Conservation (phyloP, 179 eudicot species). For the Gypsophila paniculata region DNA sequence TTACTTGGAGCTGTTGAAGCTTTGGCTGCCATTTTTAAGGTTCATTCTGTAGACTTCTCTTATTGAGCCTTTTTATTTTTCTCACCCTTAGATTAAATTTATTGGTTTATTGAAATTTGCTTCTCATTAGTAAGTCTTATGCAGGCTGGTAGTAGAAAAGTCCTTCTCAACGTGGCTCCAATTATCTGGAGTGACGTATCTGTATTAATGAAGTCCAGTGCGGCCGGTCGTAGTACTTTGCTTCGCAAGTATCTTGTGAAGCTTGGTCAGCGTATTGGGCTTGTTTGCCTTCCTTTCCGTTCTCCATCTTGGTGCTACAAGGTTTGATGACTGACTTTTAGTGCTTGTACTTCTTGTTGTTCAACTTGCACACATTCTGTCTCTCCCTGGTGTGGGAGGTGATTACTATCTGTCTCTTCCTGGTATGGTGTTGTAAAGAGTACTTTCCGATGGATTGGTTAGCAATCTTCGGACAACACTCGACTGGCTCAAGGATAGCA, state of each 20-base stretch:
- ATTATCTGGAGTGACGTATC: slow-evolving; percentile 75
- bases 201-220: slow-evolving; percentile 56
- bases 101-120: slow-evolving; percentile 2
- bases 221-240: slow-evolving; percentile 75
- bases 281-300: slow-evolving; percentile 73
- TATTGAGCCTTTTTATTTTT: not conserved
- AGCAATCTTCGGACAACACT: not conserved
- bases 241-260: slow-evolving; percentile 87
- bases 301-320: slow-evolving; percentile 86
- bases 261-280: slow-evolving; percentile 80
- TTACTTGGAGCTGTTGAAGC: slow-evolving; percentile 84
- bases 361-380: not conserved
- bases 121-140: slow-evolving; percentile 17
- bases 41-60: slow-evolving; percentile 27
- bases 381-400: not conserved
- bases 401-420: not conserved
- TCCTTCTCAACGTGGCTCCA: slow-evolving; percentile 56
- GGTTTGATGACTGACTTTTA: slow-evolving; percentile 41
- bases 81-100: not conserved
- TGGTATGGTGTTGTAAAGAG: slow-evolving; percentile 11
- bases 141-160: slow-evolving; percentile 74
- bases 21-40: slow-evolving; percentile 86
- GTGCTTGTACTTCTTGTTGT: slow-evolving; percentile 5
- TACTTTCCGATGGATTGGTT: not conserved
- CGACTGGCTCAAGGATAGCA: not conserved